Conservation (phyloP, 208 protist species). For the Leptomonas seymouri region DNA sequence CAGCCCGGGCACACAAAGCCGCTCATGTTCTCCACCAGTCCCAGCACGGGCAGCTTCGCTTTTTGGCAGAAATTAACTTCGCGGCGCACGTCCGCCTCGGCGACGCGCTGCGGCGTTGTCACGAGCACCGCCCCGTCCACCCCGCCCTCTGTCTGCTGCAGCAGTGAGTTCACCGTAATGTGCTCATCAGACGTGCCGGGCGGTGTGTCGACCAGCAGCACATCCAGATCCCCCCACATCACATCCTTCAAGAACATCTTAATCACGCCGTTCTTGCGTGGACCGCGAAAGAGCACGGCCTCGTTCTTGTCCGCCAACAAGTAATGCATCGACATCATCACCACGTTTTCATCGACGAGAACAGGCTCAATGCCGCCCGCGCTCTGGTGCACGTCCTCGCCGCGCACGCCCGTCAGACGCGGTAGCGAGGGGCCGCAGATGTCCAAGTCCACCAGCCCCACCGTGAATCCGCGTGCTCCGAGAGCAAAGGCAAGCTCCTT, state of each 20-base stretch:
- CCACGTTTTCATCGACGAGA: constrained; percentile 87
- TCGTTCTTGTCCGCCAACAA: constrained; percentile 96
- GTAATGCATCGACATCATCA: constrained; percentile 99
- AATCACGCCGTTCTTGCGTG: constrained; percentile 98
- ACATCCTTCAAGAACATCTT: constrained; percentile 99
- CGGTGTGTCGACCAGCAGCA: constrained; percentile 99
- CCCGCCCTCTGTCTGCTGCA: constrained; percentile 82
- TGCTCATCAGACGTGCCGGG: constrained; percentile 99
- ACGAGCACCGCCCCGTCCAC: constrained; percentile 94
- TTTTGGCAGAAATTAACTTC: constrained; percentile 99
- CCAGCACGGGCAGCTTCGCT: constrained; percentile 95
- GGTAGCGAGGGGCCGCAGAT: constrained; percentile 99
- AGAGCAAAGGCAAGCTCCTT: constrained; percentile 91
- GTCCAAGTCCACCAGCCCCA: constrained; percentile 99
- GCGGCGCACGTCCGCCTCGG: constrained; percentile 97
- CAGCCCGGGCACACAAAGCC: constrained; percentile 97
- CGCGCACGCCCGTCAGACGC: constrained; percentile 80
- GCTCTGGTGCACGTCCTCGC: constrained; percentile 93
- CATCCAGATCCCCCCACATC: constrained; percentile 98
- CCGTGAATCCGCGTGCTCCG: constrained; percentile 70
- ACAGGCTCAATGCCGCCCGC: constrained; percentile 95
- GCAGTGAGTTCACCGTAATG: constrained; percentile 94
- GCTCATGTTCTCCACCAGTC: constrained; percentile 99
- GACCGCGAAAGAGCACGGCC: constrained; percentile 98
- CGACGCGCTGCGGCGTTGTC: constrained; percentile 98